Conservation (phyloP, 108 stramenopile genomes). For the Fragilaria radians region DNA sequence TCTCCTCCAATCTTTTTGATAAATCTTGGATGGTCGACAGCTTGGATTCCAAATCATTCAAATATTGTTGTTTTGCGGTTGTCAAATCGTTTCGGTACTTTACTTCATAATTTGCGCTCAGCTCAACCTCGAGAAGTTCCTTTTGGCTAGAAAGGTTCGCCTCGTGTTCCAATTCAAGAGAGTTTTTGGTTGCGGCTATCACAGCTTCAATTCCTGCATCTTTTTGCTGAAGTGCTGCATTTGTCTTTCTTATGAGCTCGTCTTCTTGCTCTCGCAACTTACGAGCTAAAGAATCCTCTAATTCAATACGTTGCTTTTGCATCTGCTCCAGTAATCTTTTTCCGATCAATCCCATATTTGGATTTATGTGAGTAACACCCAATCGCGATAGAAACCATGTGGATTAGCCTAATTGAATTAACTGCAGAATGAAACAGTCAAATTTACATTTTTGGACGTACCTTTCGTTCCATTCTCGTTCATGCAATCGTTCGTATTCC, state of each 20-base stretch:
- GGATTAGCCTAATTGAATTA: background rate
- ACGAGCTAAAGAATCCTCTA: slow-evolving; percentile 47
- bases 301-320: slow-evolving; percentile 71
- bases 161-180: slow-evolving; percentile 37
- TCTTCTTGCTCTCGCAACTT: slow-evolving; percentile 56
- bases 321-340: slow-evolving; percentile 45
- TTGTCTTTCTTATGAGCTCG: slow-evolving; percentile 32
- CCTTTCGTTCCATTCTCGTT: slow-evolving; percentile 57
- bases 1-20: slow-evolving; percentile 39
- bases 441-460: slow-evolving; percentile 7
- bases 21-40: slow-evolving; percentile 34
- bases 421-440: background rate
- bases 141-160: slow-evolving; percentile 15
- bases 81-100: slow-evolving; percentile 28
- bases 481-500: slow-evolving; percentile 73
- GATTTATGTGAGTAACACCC: too few relatives aligned
- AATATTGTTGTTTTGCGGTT: slow-evolving; percentile 33
- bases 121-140: slow-evolving; percentile 32
- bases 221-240: slow-evolving; percentile 57
- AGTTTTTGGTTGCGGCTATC: slow-evolving; percentile 41
- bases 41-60: slow-evolving; percentile 46
- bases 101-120: slow-evolving; percentile 43
- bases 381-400: background rate
- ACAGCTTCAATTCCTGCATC: slow-evolving; percentile 50
- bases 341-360: background rate